A percentile compares a stretch with the other conserved stretches of the same genome.
phyloP scores from a whole-genome alignment of 2,329 filamentous ascomycete genomes.

The Xylariaceae sp. region DNA sequence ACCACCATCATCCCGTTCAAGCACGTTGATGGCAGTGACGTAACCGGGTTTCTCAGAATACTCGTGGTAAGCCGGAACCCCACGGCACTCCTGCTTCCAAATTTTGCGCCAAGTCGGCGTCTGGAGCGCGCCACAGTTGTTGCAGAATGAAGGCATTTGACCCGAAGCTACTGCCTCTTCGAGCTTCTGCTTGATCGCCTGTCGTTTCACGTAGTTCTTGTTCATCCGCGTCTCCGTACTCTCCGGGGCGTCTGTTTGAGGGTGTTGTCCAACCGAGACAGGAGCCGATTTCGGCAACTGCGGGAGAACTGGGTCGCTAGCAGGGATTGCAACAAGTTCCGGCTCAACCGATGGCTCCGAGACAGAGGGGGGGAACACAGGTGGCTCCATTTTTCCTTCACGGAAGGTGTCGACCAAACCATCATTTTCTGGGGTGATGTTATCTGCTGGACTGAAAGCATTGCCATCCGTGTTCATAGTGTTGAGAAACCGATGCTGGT shows the following conservation, averaged over 20 bases:
- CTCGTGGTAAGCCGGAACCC: constrained; percentile 63
- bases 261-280: constrained; percentile 36
- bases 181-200: constrained; percentile 53
- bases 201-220: constrained; percentile 61
- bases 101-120: constrained; percentile 96
- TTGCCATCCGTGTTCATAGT: constrained; percentile 13
- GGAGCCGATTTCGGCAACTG: constrained; percentile 28
- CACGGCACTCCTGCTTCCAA: constrained; percentile 70
- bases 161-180: constrained; percentile 67
- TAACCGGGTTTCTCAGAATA: constrained; percentile 67
- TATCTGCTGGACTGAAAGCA: constrained; percentile 19
- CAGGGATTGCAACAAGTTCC: constrained; percentile 35
- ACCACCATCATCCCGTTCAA: constrained; percentile 58
- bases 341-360: constrained; percentile 23
- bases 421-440: too few species aligned
- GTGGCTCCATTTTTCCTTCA: constrained; percentile 20
- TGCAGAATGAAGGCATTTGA: constrained; percentile 80
- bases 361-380: constrained; percentile 15
- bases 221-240: constrained; percentile 41
- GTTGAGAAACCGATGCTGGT: constrained; percentile 20
- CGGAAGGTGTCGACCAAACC: too few species aligned
- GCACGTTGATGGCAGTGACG: constrained; percentile 67
- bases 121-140: constrained; percentile 90
- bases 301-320: constrained; percentile 41
- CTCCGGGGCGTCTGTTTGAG: constrained; percentile 38